Conservation (phyloP, 2,329 filamentous ascomycete genomes). For the Xylariaceae sp. region DNA sequence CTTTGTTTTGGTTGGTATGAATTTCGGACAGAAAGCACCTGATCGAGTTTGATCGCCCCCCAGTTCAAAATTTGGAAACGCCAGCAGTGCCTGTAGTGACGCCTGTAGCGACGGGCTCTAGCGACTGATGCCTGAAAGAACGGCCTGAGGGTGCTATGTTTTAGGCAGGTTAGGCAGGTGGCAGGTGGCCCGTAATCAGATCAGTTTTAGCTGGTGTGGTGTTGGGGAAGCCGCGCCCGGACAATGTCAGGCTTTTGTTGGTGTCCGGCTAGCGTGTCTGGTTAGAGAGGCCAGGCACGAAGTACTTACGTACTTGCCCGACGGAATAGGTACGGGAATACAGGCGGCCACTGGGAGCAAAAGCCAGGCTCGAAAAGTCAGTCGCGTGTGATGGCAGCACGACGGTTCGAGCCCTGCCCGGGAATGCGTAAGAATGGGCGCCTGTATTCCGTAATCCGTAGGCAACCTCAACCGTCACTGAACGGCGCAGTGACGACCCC, state of each 20-base stretch:
- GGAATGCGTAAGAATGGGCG: not conserved
- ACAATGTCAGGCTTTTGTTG: slow-evolving; percentile 2
- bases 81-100: not conserved
- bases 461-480: no score
- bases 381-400: not conserved
- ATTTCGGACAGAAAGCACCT: slow-evolving; percentile 23
- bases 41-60: slow-evolving; percentile 11
- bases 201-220: not conserved
- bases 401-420: not conserved
- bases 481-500: slow-evolving; percentile 4
- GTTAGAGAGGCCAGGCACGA: not conserved
- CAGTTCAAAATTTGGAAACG: not conserved
- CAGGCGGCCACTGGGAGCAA: not conserved
- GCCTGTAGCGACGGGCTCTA: not conserved
- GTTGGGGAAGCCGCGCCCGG: slow-evolving; percentile 17
- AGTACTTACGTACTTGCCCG: no score
- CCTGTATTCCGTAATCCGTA: not conserved
- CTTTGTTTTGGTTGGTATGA: slow-evolving; percentile 25
- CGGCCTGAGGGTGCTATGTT: not conserved
- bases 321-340: not conserved
- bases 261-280: not conserved
- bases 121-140: not conserved
- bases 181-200: not conserved
- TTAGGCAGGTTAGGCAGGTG: not conserved
- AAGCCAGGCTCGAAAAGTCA: not conserved